phyloP scores from a whole-genome alignment of 179 eudicot genomes.

The Drosera spatulata region DNA sequence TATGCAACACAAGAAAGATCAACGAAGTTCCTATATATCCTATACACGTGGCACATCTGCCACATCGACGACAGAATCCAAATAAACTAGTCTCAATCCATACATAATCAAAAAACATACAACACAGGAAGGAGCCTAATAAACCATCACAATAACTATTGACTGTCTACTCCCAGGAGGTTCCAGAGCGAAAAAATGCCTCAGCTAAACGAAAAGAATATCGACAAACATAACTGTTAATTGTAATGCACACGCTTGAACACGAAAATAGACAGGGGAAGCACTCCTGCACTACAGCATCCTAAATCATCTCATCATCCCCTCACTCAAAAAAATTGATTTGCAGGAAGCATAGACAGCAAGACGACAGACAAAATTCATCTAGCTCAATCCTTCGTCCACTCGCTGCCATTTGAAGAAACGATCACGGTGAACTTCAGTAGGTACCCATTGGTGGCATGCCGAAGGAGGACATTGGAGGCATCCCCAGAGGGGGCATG shows the following conservation, averaged over 20 bases:
- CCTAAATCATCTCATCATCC: not conserved
- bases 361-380: slow-evolving; percentile 16
- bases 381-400: slow-evolving; percentile 8
- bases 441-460: slow-evolving; percentile 45
- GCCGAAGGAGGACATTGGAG: slow-evolving; percentile 39
- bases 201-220: slow-evolving; percentile 19
- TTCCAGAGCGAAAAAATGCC: not conserved
- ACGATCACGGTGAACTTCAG: slow-evolving; percentile 6
- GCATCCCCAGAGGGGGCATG: slow-evolving; percentile 42
- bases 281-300: slow-evolving; percentile 2
- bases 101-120: slow-evolving; percentile 4
- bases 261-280: not conserved
- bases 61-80: slow-evolving; percentile 11
- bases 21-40: slow-evolving; percentile 6
- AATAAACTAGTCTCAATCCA: slow-evolving; percentile 1
- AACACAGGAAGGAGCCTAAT: slow-evolving; percentile 6
- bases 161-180: slow-evolving; percentile 6
- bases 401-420: not conserved
- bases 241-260: not conserved
- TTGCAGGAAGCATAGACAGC: slow-evolving; percentile 12
- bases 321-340: slow-evolving; percentile 11
- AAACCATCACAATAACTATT: slow-evolving; percentile 1
- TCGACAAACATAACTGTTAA: slow-evolving; percentile 15
- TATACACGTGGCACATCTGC: slow-evolving; percentile 23
- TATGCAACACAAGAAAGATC: too few species aligned